Evolutionary conservation across 2,329 filamentous ascomycete species (phyloP), one percentile per base, ranked within the genome.

Genomic region (Nemania serpens): DNA sequence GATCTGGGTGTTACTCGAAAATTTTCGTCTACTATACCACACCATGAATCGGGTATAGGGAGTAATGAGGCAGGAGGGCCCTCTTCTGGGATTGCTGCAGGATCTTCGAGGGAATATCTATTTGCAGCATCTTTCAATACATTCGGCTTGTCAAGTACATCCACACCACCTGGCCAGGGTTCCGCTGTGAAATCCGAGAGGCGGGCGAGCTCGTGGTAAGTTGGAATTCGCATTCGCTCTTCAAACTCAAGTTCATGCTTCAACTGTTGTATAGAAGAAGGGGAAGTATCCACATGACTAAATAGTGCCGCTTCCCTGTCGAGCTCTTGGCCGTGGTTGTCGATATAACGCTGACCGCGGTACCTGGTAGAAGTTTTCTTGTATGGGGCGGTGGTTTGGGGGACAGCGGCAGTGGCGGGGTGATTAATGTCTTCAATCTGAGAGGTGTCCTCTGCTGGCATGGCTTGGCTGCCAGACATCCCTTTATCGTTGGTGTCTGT

Each of bases 1-100:
- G 80, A 79, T 1, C 74, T 50, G 0, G 93, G 88, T 0, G 95
- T 99, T 5, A 96, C 75, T 15, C 93, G 85, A 17, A 79, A 75
- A 71, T 96, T 97, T n/a, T 76, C 73, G 0, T 79, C 70, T 0
- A 99, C 73, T 0, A 75, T 82, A 9, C 88, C 90, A 0, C 74
- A 75, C 64, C 86, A 78, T 2, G 83, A 79, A 43, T 79, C 76
- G 0, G 85, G 83, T 12, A 92, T 81, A 0, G 87, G 82, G 1
- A 91, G 79, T 3, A 82, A 12, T 48, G 67, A 66, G 39, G 46
- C 29, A 1, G 72, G 75, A 1, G 75, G 75, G 9, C 12, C 46
- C 15, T 55, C 18, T 3, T 2, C 70, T 68, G n/a, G 18, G 59
- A 2, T 55, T 17, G 42, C 37, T 22, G 48, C 42, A 2, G 64